A percentile compares a stretch with the other conserved stretches of the same genome.
These are phyloP conservation scores for Phytophthora sansomeana DNA, from an alignment of 352 stramenopile species.

Conservation along the genomic window DNA sequence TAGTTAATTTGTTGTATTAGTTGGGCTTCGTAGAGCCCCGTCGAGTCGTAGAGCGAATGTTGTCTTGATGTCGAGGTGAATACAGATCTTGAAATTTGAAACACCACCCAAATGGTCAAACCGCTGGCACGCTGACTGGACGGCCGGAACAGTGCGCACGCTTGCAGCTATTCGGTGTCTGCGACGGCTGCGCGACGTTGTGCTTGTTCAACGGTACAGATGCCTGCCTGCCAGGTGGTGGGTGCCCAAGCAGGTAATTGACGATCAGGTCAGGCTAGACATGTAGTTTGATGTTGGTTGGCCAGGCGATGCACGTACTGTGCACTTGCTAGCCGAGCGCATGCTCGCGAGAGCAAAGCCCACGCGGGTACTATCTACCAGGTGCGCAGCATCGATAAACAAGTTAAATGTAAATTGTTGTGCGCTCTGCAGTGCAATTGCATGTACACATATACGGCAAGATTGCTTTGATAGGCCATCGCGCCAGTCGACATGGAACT, in stretches of 20 bases:
- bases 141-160: neutral
- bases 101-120: conserved; percentile 6
- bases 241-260: conserved; percentile 14
- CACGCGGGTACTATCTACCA: too few species aligned
- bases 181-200: neutral
- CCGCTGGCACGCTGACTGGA: conserved; percentile 8
- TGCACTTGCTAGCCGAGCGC: too few species aligned
- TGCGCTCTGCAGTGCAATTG: too few species aligned
- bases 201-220: neutral
- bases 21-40: neutral
- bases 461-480: neutral
- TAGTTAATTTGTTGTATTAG: conserved; percentile 9
- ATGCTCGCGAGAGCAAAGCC: too few species aligned
- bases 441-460: too few species aligned
- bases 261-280: too few species aligned
- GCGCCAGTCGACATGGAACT: neutral
- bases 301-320: too few species aligned
- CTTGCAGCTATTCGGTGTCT: neutral
- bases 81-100: conserved; percentile 11
- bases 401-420: too few species aligned
- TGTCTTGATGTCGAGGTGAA: conserved; percentile 21
- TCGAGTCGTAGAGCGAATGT: conserved; percentile 7
- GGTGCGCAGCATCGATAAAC: too few species aligned
- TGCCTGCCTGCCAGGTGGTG: conserved; percentile 12
- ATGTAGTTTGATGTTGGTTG: too few species aligned